A percentile compares a stretch with the other conserved stretches of the same genome.
Conservation (phyloP, 106 monocot genomes). For the Acanthochlamys bracteata region DNA sequence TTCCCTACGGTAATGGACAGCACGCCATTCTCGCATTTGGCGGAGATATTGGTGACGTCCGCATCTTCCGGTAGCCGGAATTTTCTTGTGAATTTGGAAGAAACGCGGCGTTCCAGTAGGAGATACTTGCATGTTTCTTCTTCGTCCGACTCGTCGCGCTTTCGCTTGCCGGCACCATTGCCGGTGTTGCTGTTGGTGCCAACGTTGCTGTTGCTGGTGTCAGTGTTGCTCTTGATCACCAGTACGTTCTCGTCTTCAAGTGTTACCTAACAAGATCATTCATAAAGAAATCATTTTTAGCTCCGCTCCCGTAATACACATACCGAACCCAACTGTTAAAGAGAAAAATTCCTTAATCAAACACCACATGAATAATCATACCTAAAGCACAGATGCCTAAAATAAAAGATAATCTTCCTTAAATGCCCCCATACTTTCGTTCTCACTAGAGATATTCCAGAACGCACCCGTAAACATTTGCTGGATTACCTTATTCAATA, state of each 20-base stretch:
- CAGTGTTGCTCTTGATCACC: constrained; percentile 27
- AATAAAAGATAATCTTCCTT: no score
- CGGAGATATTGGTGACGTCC: constrained; percentile 31
- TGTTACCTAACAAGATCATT: constrained; percentile 34
- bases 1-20: constrained; percentile 55
- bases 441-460: no score
- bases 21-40: constrained; percentile 72
- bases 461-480: neutral
- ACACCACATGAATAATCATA: no score
- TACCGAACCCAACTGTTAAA: neutral
- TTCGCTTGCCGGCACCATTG: constrained; percentile 28
- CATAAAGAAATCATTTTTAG: neutral
- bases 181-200: no score
- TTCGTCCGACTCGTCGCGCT: constrained; percentile 38
- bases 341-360: neutral
- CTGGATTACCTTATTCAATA: neutral
- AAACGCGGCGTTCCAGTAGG: constrained; percentile 33
- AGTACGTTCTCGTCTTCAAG: constrained; percentile 58
- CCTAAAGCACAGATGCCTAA: no score
- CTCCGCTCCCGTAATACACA: neutral
- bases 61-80: constrained; percentile 66
- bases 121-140: constrained; percentile 55
- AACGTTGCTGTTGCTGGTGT: no score
- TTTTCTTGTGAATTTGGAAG: constrained; percentile 34
- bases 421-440: no score